Percentiles rank a stretch among this genome's conserved stretches.
Conservation (phyloP, 2,329 filamentous ascomycete species). For the Pseudogymnoascus verrucosus region DNA sequence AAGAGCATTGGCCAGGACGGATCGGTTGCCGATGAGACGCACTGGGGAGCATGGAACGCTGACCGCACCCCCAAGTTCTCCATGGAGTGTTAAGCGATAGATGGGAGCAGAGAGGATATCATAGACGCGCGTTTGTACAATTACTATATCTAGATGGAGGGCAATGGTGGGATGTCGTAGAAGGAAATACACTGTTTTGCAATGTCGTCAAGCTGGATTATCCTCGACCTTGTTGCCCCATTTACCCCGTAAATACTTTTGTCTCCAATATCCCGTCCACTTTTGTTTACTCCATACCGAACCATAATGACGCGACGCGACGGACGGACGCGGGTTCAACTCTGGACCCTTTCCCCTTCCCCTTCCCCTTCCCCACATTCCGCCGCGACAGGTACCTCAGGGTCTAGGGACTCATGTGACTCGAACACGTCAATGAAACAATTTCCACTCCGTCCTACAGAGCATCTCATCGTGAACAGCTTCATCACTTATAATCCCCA, state of each 20-base stretch:
- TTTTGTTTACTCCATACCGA: not conserved
- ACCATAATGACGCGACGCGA: conserved; percentile 6
- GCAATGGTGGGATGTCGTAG: not conserved
- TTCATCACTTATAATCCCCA: not conserved
- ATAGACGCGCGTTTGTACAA: conserved; percentile 12
- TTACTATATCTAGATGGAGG: conserved; percentile 7
- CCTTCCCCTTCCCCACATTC: not conserved
- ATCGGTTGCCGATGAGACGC: conserved; percentile 51
- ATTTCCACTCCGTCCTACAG: not conserved
- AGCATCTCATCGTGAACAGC: not conserved
- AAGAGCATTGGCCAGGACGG: conserved; percentile 55
- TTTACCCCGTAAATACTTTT: too few relatives aligned
- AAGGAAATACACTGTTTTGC: conserved; percentile 3
- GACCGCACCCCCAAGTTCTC: conserved; percentile 49
- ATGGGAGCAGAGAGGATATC: not conserved
- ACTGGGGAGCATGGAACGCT: conserved; percentile 61
- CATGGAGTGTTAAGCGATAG: conserved; percentile 22
- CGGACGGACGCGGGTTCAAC: not conserved
- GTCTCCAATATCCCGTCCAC: too few relatives aligned
- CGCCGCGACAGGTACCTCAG: not conserved
- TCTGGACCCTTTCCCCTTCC: not conserved
- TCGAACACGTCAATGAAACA: not conserved
- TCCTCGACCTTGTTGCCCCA: not conserved
- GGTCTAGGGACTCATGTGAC: conserved; percentile 5
- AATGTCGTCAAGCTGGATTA: not conserved